Base-by-base conservation (phyloP, 441 rosid species). In the Brassica balearica region DNA sequence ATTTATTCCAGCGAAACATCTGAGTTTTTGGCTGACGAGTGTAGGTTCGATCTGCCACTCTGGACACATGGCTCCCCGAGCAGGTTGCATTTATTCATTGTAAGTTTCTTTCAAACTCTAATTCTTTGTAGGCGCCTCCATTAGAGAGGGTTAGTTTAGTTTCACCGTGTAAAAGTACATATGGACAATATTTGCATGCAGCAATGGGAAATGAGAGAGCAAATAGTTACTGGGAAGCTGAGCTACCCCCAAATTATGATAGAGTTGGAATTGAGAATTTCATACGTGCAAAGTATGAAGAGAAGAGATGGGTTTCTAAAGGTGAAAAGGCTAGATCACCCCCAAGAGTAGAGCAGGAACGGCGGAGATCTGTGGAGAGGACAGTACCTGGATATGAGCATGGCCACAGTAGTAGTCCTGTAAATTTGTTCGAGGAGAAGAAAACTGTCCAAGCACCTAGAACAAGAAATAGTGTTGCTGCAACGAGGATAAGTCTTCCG, bases 41-140 rank as follows among this genome's bases (percentile, higher is more conserved):
- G 82, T 85, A 96, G 99, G 99, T 96, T 81, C 88, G 99, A 81
- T 94, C 98, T 84, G 98, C 99, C 68, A 92, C 99, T 65, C 86
- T 94, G 78, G 99, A 96, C 84, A 94, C 98, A 75, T 94, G 99
- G 99, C 98, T 94, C 56, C 99, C 99, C 6, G 99, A 96, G 88
- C 99, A 96, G 88, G 98, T 96, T 88, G 94, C 98, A 72, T 94
- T 91, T 84, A 92, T 94, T 75, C 98, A 96, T 65, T 91, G 99
- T 94, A 88, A 85, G 98, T 61, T 73, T 76, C 76, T 70, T 71
- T 69, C 27, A 65, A 65, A 67, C 65, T 53, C 17, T 4, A 36
- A 3, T 68, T 34, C 65, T 48, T 58, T 75, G 0, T 41, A 25
- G 51, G 66, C 36, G 34, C 12, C 12, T 51, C 11, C 38, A 67